Conservation (phyloP, 306 rosid species). For the Lathyrus oleraceus region DNA sequence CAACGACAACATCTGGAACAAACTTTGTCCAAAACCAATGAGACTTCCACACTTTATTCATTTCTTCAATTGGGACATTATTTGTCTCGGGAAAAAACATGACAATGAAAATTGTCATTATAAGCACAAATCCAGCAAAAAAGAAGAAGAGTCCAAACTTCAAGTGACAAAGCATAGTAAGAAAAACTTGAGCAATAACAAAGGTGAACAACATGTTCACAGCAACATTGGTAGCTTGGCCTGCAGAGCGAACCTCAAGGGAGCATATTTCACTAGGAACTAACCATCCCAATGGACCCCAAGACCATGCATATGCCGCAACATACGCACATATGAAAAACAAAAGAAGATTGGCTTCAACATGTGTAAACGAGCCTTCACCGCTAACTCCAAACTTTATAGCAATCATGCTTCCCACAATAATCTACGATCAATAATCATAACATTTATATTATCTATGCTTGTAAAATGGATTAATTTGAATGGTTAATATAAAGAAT, state of each 20-base stretch:
- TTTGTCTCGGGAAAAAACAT: too few species aligned
- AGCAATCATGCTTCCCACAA: background rate
- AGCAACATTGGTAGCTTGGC: background rate
- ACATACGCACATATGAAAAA: background rate
- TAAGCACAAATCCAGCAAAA: too few species aligned
- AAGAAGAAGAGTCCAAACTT: too few species aligned
- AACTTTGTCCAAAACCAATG: too few species aligned
- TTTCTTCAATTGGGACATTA: too few species aligned
- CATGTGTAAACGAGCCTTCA: background rate
- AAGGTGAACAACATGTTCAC: background rate
- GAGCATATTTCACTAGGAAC: background rate
- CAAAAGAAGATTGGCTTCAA: background rate
- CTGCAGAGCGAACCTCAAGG: background rate
- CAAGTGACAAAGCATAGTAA: too few species aligned
- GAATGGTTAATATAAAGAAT: background rate
- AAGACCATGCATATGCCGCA: background rate
- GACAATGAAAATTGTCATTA: too few species aligned
- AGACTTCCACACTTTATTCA: too few species aligned
- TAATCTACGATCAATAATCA: background rate
- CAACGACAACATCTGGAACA: too few species aligned
- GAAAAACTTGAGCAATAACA: background rate
- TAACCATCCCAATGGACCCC: background rate
- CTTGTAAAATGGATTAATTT: too few species aligned
- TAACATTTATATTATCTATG: too few species aligned
- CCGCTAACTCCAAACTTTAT: background rate